Evolutionary conservation across 169 alveolate species (phyloP), one percentile per base, ranked within the genome.

Genomic region (Eimeria praecox): DNA sequence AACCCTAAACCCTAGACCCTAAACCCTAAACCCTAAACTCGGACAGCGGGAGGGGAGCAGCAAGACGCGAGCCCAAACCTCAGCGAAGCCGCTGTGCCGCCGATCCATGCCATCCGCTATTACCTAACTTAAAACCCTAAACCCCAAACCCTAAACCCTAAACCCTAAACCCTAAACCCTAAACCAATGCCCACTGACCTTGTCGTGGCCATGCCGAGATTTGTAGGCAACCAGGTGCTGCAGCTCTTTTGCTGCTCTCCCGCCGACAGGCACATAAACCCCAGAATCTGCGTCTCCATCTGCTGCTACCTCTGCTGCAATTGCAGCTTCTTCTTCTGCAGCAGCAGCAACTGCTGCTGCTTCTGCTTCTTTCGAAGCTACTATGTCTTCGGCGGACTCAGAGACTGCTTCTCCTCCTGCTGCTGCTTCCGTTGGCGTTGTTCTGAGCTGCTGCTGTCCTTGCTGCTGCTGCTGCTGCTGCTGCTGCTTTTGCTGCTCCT

Each of bases 321-420:
- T 54, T 54, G 24, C 90, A 16, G 90, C 90, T 49, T 44, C 90
- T n/a, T 44, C 64, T 49, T 20, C 90, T 3, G 64, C 62, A 49
- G 73, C 90, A 49, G 90, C 90, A 49, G 90, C 90, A 27, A 73
- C 90, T 27, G 90, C 90, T 14, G 90, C 90, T 49, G 90, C 90
- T 49, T 22, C 73, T 33, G 90, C 90, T 52, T 82, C 90, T 49
- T 52, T 44, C 49, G 90, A 46, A 18, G 78, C 92, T 6, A 82
- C 90, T 33, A 82, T 82, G 46, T 82, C 69, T 33, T 82, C 90
- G 30, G 90, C 90, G 14, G 90, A 44, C 52, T 49, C 73, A 27
- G 71, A 35, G 18, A 18, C 52, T 1, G 73, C 90, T 20, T 40
- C 9, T 20, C 35, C 64, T 35, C 73, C 86, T 46, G 69, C 80